These are phyloP conservation scores for Nakazawaea wickerhamii DNA, from an alignment of 805 yeast species.

Conservation along the genomic window DNA sequence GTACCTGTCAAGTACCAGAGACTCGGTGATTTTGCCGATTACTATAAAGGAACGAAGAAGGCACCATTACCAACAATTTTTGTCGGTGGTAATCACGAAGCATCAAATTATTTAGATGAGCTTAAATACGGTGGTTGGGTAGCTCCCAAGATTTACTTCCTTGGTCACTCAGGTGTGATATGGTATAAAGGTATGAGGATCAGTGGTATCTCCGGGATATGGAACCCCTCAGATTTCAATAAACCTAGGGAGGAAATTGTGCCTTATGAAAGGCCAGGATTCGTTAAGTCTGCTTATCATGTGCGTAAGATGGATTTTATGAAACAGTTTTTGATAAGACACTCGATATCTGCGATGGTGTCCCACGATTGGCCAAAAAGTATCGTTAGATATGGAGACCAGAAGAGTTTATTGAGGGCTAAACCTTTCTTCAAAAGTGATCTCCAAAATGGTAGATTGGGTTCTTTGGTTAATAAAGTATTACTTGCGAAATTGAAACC, in stretches of 20 bases:
- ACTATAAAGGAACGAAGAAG: constrained; percentile 49
- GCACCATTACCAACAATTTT: constrained; percentile 81
- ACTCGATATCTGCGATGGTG: constrained; percentile 48
- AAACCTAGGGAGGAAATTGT: constrained; percentile 34
- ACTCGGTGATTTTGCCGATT: constrained; percentile 76
- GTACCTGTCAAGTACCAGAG: constrained; percentile 74
- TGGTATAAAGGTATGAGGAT: constrained; percentile 74
- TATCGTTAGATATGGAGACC: constrained; percentile 60
- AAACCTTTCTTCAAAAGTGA: constrained; percentile 72
- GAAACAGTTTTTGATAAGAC: constrained; percentile 42
- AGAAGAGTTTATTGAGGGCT: constrained; percentile 36
- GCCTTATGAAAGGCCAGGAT: constrained; percentile 39
- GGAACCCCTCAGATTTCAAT: constrained; percentile 45
- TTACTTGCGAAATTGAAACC: constrained; percentile 57
- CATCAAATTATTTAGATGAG: constrained; percentile 70
- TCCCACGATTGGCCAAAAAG: constrained; percentile 96
- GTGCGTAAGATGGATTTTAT: constrained; percentile 58
- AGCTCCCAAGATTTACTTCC: constrained; percentile 77
- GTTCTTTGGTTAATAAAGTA: constrained; percentile 62
- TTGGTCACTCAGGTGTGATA: constrained; percentile 74
- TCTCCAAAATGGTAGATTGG: constrained; percentile 53
- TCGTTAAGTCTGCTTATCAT: constrained; percentile 65
- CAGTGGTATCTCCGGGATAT: constrained; percentile 84
- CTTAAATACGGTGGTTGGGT: constrained; percentile 89
- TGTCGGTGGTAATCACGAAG: constrained; percentile 95